Evolutionary conservation across 2,329 filamentous ascomycete genomes (phyloP), one percentile per base, ranked within the genome.

Genomic region (Tolypocladium amazonense): DNA sequence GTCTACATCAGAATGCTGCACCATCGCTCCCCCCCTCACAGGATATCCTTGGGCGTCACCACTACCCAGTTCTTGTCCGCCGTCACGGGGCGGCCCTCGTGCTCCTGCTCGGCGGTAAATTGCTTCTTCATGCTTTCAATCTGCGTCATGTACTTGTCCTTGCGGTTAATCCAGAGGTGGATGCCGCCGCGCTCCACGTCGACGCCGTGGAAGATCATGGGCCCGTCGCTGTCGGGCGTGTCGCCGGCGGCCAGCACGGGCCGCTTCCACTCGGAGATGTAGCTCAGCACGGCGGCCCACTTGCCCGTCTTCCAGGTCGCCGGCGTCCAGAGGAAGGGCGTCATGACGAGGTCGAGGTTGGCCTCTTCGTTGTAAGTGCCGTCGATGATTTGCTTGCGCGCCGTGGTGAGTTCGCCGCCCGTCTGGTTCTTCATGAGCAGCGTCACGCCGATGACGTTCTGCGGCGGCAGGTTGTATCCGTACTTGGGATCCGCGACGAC

Each of bases 51-150:
- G 0, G 76, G 75, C 62, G 65, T 71, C 3, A 78, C 76, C 5
- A 73, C 67, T 4, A 78, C 70, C 76, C 76, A 78, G 66, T 77
- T 77, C 70, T 76, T 76, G 59, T 78, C 67, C 2, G 74, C 76
- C 18, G 75, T 78, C 2, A 76, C 75, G 1, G 69, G 66, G 11
- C 73, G 60, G 1, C 72, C 71, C 53, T 74, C 69, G 59, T 67
- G 65, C 57, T 64, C 64, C 65, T 78, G 76, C 3, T 63, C 69
- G 27, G 65, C 66, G 4, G 71, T 66, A 57, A 67, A 70, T 3
- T 75, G 65, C 54, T 61, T 61, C n/a, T 73, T 75, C 75, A 77
- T 74, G 33, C 63, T 66, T 33, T 72, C 62, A 52, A 78, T 67
- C 61, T 74, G 60, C 60, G 71, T 65, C 62, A 70, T 68, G 56